Evolutionary conservation across 345 rosid species (phyloP).

Genomic region (thale cress (Arabidopsis thaliana)): TAIR10.1 NC_003076.8:2407001-2407500

Average conservation of each 20-base stretch:
- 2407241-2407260: neutral
- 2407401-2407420: constrained; percentile 58
- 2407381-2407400: neutral
- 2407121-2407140: constrained; percentile 41
- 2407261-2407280: neutral
- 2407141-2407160: constrained; percentile 41
- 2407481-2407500: constrained; percentile 79
- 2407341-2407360: neutral
- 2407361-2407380: constrained; percentile 4
- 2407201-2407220: constrained; percentile 43
- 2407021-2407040: constrained; percentile 51
- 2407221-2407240: constrained; percentile 40
- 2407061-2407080: constrained; percentile 49
- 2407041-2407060: constrained; percentile 44
- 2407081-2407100: neutral
- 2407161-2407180: constrained; percentile 47
- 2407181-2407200: constrained; percentile 37
- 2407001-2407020: constrained; percentile 48
- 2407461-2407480: constrained; percentile 90
- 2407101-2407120: constrained; percentile 22
- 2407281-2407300: constrained; percentile 25
- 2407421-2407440: constrained; percentile 72
- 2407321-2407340: constrained; percentile 25
- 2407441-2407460: constrained; percentile 74
- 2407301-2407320: constrained; percentile 32